Evolutionary conservation across 345 rosid genomes (phyloP), one percentile per base, ranked within the genome.

Genomic region (Salix udensis): DNA sequence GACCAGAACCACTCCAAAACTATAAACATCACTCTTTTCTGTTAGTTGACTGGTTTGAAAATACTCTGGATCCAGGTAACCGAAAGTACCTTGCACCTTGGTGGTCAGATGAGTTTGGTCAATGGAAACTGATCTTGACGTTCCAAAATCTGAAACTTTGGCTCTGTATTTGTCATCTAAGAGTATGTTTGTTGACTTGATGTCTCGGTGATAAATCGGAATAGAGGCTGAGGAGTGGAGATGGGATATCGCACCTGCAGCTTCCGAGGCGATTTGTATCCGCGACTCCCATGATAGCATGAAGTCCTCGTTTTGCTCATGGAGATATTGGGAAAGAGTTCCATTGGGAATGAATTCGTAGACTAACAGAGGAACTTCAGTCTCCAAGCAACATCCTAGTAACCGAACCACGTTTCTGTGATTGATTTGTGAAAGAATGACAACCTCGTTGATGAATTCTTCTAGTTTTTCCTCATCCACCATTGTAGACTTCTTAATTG

Each of bases 61-160:
- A 39, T 79, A 79, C 34, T 76, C 73, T 0, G 78, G 82, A 39
- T 79, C 80, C 0, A 82, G 64, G 78, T 82, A 82, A 1, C 85
- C 85, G 44, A 79, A 79, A 7, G 85, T 82, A 0, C 85, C 85
- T 40, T 76, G 75, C 4, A 82, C 73, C 31, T 6, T 37, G n/a
- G 78, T 79, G 23, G 85, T 82, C 16, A 82, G 16, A 16, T 79
- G 82, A 36, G 85, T 72, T 69, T 44, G 65, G 18, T 79, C 80
- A 10, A 52, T 31, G 5, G 78, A 23, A 9, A 79, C 68, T 6
- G 74, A 70, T 36, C 65, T 83, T 0, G 86, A 76, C 5, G 74
- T 74, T 7, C 81, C 81, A 23, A 79, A 83, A 18, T 79, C 86
- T 0, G 83, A 34, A 10, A 83, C 78, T 77, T 77, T 83, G 12